Base-by-base conservation (phyloP, 164 flowering plant genomes). In the Santalum album region DNA sequence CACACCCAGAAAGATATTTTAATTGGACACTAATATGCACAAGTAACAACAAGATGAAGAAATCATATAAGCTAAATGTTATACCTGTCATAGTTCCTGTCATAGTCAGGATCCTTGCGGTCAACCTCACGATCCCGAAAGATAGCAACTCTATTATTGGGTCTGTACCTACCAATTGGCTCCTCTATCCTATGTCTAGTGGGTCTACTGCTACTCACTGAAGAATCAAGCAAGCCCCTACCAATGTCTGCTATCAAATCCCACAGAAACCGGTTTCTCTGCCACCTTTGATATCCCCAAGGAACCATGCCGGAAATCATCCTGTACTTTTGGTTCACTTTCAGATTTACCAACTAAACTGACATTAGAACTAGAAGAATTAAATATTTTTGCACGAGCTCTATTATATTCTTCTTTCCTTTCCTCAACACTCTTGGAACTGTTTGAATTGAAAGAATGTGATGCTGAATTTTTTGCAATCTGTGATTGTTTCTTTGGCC, bases 71-170 rank as follows among this genome's bases (percentile, higher is more conserved):
- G 50, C 44, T 24, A 36, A 14, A 44, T 22, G 26, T 24, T 46
- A 35, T 71, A 86, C 97, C 95, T 85, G 34, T 94, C 97, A 69
- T 94, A 90, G 77, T 56, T 94, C 67, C 99, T 74, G 69, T 94
- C 86, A 78, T 82, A 94, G 65, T 94, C 99, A 55, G 97, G 99
- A 53, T 94, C 97, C 62, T 83, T 85, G 12, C 88, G 76, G 12
- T 94, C 99, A 65, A 86, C 60, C 39, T 90, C 99, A 62, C 95
- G 96, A 42, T 94, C 99, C 24, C 99, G 81, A 58, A 90, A 83
- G 49, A 94, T 87, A 54, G 99, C 99, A 55, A 94, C 99, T 72
- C 86, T 78, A 56, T 34, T 92, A 71, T 77, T 87, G 40, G 81
- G 57, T 61, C 63, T 85, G 69, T 64, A 59, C 71, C 97, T 78